Evolutionary conservation across 164 flowering plant genomes (phyloP).

Genomic region (Litsea cubeba): DNA sequence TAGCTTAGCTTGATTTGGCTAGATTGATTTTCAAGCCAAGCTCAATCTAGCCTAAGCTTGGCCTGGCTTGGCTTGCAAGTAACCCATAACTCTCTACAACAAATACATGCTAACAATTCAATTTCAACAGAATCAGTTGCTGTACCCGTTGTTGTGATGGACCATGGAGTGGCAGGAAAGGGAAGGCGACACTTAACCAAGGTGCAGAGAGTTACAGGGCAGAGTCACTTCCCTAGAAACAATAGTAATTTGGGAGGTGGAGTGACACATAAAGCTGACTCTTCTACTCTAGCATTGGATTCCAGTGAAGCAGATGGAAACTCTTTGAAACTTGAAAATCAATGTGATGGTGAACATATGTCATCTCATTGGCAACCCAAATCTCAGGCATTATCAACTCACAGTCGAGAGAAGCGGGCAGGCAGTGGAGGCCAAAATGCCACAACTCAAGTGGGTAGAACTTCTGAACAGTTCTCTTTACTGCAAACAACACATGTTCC

Average conservation of each 20-base stretch:
- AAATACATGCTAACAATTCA: constrained; percentile 13
- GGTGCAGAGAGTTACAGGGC: constrained; percentile 31
- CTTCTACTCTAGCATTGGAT: constrained; percentile 27
- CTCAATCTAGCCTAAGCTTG: no score
- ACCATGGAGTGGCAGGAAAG: constrained; percentile 38
- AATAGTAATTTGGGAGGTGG: constrained; percentile 26
- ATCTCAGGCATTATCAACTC: constrained; percentile 28
- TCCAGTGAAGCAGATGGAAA: constrained; percentile 33
- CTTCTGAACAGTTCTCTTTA: constrained; percentile 19
- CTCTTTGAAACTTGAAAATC: constrained; percentile 32
- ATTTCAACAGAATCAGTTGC: constrained; percentile 17
- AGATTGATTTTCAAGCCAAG: no score
- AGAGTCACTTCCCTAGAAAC: constrained; percentile 23
- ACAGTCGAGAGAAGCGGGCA: constrained; percentile 36
- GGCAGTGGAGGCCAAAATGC: constrained; percentile 28
- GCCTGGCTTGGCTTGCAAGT: no score
- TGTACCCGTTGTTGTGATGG: constrained; percentile 32
- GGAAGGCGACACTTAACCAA: constrained; percentile 46
- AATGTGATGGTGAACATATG: constrained; percentile 33
- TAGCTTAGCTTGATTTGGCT: no score
- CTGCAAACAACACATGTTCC: constrained; percentile 19
- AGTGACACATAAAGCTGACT: constrained; percentile 18
- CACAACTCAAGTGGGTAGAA: constrained; percentile 21
- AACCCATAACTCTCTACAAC: no score
- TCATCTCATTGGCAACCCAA: constrained; percentile 87